Percentiles rank a stretch among this genome's conserved stretches.
Evolutionary conservation across 225 moss, liverwort and hornwort species (phyloP).

Genomic region (Antitrichia curtipendula): DNA sequence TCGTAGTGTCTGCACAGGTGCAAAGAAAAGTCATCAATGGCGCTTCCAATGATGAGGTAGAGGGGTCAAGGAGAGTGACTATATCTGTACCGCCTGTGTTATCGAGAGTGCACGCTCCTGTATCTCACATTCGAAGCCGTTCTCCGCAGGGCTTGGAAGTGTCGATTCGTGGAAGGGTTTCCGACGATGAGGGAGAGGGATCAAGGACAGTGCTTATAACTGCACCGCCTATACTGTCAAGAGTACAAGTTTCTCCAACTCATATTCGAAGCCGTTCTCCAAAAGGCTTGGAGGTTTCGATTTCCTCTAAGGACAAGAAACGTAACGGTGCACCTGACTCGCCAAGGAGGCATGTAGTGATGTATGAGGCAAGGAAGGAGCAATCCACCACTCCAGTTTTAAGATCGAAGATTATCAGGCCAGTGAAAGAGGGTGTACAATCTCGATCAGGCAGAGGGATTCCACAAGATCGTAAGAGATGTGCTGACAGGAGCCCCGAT

Average conservation of each 20-base stretch:
- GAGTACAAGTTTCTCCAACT: background rate
- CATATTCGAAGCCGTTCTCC: background rate
- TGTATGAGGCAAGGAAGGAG: background rate
- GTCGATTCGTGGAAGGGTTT: background rate
- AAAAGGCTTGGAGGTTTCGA: background rate
- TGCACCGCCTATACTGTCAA: background rate
- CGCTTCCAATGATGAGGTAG: background rate
- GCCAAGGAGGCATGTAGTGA: background rate
- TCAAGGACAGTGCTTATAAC: background rate
- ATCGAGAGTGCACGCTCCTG: background rate
- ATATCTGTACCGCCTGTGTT: background rate
- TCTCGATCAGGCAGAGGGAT: background rate
- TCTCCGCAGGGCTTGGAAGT: slow-evolving; percentile 1
- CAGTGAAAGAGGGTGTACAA: background rate
- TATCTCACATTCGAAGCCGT: background rate
- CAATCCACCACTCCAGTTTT: background rate
- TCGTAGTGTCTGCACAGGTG: background rate
- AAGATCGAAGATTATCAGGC: background rate
- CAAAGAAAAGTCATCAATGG: background rate
- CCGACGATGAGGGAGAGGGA: background rate
- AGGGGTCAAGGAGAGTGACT: background rate
- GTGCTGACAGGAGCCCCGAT: background rate
- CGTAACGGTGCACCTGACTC: background rate
- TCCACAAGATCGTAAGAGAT: background rate
- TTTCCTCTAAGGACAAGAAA: background rate